A percentile compares a stretch with the other conserved stretches of the same genome.
Conservation (phyloP, 1,139 yeast genomes). For the Citeromyces hawaiiensis region DNA sequence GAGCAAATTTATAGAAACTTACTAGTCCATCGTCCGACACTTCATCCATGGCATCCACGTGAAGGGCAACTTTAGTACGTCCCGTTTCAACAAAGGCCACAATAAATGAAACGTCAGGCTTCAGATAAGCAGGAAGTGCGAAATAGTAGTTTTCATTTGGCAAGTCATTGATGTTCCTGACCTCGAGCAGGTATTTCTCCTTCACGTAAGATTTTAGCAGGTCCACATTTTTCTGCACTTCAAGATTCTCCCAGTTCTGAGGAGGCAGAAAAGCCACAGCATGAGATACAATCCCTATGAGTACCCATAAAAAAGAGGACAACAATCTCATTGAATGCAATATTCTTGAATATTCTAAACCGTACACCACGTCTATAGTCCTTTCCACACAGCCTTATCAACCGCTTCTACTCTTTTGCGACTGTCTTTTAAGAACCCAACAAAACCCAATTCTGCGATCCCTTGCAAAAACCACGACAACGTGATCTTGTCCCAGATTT, state of each 20-base stretch:
- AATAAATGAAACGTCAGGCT: constrained; percentile 32
- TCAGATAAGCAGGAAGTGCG: constrained; percentile 30
- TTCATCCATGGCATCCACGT: constrained; percentile 19
- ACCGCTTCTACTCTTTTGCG: constrained; percentile 36
- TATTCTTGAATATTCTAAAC: too few species aligned
- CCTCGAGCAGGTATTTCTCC: constrained; percentile 42
- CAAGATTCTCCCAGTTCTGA: constrained; percentile 29
- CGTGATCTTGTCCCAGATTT: constrained; percentile 35
- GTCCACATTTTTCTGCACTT: constrained; percentile 41
- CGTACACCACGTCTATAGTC: constrained; percentile 17
- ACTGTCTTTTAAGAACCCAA: constrained; percentile 38
- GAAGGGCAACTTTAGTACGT: constrained; percentile 14
- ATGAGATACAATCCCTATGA: constrained; percentile 1
- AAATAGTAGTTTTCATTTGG: constrained; percentile 47
- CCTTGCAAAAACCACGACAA: constrained; percentile 46
- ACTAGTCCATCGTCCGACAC: constrained; percentile 20
- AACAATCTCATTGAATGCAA: neutral
- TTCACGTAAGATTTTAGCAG: constrained; percentile 53
- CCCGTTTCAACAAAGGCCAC: constrained; percentile 24
- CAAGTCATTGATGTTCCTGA: constrained; percentile 41
- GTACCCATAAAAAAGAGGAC: constrained; percentile 1
- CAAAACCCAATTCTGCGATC: constrained; percentile 36
- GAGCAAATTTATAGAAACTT: constrained; percentile 30
- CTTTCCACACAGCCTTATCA: constrained; percentile 51
- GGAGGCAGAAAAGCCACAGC: constrained; percentile 4